Conservation (phyloP, 495 filamentous ascomycete genomes). For the Aspergillus coremiiformis region DNA sequence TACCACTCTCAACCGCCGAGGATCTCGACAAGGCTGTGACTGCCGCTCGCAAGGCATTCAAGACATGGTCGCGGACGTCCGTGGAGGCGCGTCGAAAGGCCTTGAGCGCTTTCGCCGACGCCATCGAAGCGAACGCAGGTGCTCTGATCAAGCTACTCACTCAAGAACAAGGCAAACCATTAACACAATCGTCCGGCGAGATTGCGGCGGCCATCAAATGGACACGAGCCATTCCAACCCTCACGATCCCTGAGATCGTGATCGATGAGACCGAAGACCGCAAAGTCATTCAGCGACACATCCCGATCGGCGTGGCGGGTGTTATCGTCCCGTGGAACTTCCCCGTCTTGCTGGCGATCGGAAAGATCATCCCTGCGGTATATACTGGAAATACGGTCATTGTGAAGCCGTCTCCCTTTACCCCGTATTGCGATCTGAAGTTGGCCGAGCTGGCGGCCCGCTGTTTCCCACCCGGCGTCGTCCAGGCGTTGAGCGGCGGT, state of each 20-base stretch:
- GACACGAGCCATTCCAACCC: slow-evolving; percentile 14
- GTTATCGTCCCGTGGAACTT: slow-evolving; percentile 60
- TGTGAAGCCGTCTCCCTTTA: slow-evolving; percentile 57
- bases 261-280: slow-evolving; percentile 44
- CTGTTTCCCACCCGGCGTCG: slow-evolving; percentile 57
- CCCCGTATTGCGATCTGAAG: slow-evolving; percentile 61
- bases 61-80: slow-evolving; percentile 42
- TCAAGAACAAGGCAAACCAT: slow-evolving; percentile 52
- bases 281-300: slow-evolving; percentile 45
- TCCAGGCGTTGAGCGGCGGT: slow-evolving; percentile 61
- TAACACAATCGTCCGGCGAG: slow-evolving; percentile 20
- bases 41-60: slow-evolving; percentile 42
- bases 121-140: slow-evolving; percentile 34
- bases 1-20: slow-evolving; percentile 44
- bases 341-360: slow-evolving; percentile 49
- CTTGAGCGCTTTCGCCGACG: slow-evolving; percentile 46
- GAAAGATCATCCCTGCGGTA: slow-evolving; percentile 50
- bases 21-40: slow-evolving; percentile 50
- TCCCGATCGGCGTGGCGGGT: slow-evolving; percentile 50
- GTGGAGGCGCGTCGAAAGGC: slow-evolving; percentile 49
- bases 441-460: slow-evolving; percentile 52
- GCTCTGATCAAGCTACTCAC: slow-evolving; percentile 44
- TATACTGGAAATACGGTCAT: slow-evolving; percentile 54
- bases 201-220: slow-evolving; percentile 20
- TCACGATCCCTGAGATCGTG: slow-evolving; percentile 22